Base-by-base conservation (phyloP, 2,329 filamentous ascomycete species). In the Sclerotinia borealis region DNA sequence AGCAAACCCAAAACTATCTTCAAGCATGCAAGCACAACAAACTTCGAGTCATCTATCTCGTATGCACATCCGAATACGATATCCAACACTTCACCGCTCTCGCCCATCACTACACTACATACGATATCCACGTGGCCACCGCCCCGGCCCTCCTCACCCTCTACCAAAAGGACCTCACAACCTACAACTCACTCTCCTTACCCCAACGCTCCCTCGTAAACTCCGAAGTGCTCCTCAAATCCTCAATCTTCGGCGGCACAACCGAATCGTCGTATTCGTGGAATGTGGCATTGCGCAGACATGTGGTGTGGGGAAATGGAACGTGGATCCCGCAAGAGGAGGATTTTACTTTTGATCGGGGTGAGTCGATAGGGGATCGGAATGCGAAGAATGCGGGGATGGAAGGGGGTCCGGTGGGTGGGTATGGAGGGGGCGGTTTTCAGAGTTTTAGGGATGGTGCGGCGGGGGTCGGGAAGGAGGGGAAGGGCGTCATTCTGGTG, bases 391-490 rank as follows among this genome's bases (percentile, higher is more conserved):
- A 39, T 25, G 15, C 15, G 8, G 61, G 61, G 1, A 43, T 34
- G 11, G 29, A 4, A 7, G 54, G 54, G 25, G 61, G 61, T 4
- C 61, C 61, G 0, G 52, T 59, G 6, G 61, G 61, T 0, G 61
- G 61, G 6, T 63, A 63, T 51, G 54, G 61, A 5, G 61, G 61
- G 2, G 54, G 54, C n/a, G 54, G 61, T 3, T 63, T 63, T 15
- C 61, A 59, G 36, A 59, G 61, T 59, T 63, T 59, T 59, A 59
- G 54, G n/a, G 54, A 63, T 63, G 61, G 61, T 0, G 56, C 49
- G 17, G 47, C 13, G 15, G 63, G 50, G n/a, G 7, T 2, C 8
- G 52, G 36, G 29, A 37, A 22, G 41, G 31, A 27, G 10, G 41
- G 25, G 1, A 2, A 15, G 19, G 4, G 19, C 1, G 50, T n/a